Base-by-base conservation (phyloP, 2,329 filamentous ascomycete genomes). In the Colletotrichum coccodes region DNA sequence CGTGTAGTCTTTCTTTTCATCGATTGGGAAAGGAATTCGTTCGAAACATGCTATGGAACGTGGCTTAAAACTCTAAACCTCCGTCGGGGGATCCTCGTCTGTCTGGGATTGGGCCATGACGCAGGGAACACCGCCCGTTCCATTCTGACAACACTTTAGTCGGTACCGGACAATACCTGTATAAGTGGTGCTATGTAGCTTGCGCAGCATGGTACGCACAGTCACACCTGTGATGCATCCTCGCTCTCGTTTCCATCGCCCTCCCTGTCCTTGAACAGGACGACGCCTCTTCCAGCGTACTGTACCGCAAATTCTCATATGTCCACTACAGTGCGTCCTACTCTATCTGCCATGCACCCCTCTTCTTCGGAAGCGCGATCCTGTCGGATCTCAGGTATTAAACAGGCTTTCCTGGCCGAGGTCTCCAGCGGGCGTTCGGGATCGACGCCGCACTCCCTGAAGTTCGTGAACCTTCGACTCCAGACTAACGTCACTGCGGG, bases 21-120 rank as follows among this genome's bases (percentile, higher is more conserved):
- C 63, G 36, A 64, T 62, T 64, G 64, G 57, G 46, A 47, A 53
- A 59, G 64, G 38, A 64, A 38, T 38, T 64, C 60, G 60, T 53
- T 68, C 64, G 64, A 68, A 68, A 68, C 64, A 53, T 64, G 60
- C 61, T 46, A 60, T 64, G 64, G 64, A 68, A 68, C 60, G 60
- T 68, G 60, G 60, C 50, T 42, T 38, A 44, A 64, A 68, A 68
- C 64, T 64, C 52, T 68, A 64, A 57, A 38, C 14, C 28, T 21
- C 34, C 46, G 28, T 53, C 46, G 30, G 46, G 60, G 52, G 30
- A 58, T 38, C 64, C 64, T 60, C 42, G 28, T 14, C 16, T 18
- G 32, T 50, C 49, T 38, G 18, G 53, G 64, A 59, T 46, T 26
- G 52, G 60, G 36, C 53, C 30, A 53, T n/a, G 52, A 47, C 44